phyloP scores from a whole-genome alignment of 768 basidiomycete species.

The Mycena capillaripes region DNA sequence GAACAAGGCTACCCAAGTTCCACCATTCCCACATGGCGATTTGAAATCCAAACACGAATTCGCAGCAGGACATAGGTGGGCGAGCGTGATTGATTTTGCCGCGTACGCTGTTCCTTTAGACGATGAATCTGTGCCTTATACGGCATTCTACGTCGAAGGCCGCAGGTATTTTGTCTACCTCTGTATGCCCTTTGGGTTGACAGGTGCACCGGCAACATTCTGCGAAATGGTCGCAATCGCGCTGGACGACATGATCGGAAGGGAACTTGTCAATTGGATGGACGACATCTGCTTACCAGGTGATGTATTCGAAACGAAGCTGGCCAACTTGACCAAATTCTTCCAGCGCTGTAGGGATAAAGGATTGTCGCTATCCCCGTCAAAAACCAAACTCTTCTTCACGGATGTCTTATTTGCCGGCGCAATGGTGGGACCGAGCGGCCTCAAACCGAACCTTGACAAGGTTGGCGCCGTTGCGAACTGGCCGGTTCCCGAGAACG shows the following conservation, averaged over 20 bases:
- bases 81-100: conserved; percentile 56
- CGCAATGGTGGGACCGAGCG: conserved; percentile 44
- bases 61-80: too few species aligned
- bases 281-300: too few species aligned
- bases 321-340: conserved; percentile 42
- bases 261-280: conserved; percentile 51
- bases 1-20: too few species aligned
- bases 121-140: conserved; percentile 42
- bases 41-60: too few species aligned
- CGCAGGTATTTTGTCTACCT: conserved; percentile 50
- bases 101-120: conserved; percentile 40
- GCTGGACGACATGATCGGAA: conserved; percentile 44
- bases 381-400: conserved; percentile 53
- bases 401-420: too few species aligned
- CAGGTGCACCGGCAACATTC: conserved; percentile 54
- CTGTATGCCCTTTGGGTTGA: conserved; percentile 56
- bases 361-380: conserved; percentile 51
- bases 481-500: conserved; percentile 46
- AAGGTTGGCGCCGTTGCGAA: conserved; percentile 56
- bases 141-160: conserved; percentile 56
- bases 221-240: conserved; percentile 43
- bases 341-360: conserved; percentile 45
- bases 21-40: too few species aligned
- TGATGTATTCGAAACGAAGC: conserved; percentile 47
- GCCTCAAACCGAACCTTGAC: conserved; percentile 49